Base-by-base conservation (phyloP, 352 stramenopile species). In the Thalassiosira livingstoniorum region DNA sequence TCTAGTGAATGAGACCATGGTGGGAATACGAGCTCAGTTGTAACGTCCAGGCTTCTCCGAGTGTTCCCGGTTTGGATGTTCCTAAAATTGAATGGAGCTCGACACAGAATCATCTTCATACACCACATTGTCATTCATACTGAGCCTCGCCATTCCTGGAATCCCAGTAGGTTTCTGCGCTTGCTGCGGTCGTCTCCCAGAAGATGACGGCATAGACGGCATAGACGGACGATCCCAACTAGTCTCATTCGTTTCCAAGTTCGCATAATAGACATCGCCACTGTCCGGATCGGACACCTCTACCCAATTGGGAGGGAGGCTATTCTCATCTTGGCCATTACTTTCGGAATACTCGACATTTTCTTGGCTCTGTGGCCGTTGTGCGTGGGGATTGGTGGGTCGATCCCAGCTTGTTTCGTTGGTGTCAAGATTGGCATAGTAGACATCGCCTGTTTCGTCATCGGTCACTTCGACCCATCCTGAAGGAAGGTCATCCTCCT, bases 151-250 rank as follows among this genome's bases (percentile, higher is more conserved):
- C 39, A 47, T 15, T 18, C n/a, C n/a, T n/a, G n/a, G n/a, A n/a
- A n/a, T n/a, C n/a, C n/a, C n/a, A n/a, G n/a, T n/a, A n/a, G n/a
- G n/a, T n/a, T n/a, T n/a, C n/a, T n/a, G n/a, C n/a, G n/a, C n/a
- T n/a, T n/a, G n/a, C n/a, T n/a, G n/a, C n/a, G n/a, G n/a, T n/a
- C n/a, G n/a, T n/a, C n/a, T n/a, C n/a, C n/a, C n/a, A n/a, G n/a
- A n/a, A n/a, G n/a, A n/a, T n/a, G n/a, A n/a, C n/a, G n/a, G n/a
- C n/a, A n/a, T n/a, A n/a, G n/a, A n/a, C n/a, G n/a, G n/a, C n/a
- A n/a, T n/a, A n/a, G n/a, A n/a, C 57, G 84, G 96, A 87, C 92
- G 88, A 68, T 97, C 94, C 94, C 92, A 97, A 35, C 92, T 95
- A 55, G 92, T 96, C 71, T 95, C 92, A 32, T 79, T 83, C 0